phyloP scores from a whole-genome alignment of 768 basidiomycete species.

The Pluteus cervinus region DNA sequence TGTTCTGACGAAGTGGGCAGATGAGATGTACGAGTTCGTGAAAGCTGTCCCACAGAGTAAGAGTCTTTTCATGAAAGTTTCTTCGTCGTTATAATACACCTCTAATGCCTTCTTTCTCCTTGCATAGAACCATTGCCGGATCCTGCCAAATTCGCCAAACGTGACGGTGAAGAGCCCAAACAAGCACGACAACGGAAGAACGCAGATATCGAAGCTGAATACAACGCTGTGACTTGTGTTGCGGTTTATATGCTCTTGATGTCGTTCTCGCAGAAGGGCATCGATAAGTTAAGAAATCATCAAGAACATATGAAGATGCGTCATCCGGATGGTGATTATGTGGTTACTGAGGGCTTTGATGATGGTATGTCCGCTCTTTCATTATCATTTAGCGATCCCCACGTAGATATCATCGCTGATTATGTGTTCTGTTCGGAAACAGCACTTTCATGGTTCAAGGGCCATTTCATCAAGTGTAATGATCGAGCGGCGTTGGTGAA shows the following conservation, averaged over 20 bases:
- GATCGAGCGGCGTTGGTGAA: slow-evolving; percentile 86
- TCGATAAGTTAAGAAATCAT: slow-evolving; percentile 71
- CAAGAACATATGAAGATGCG: slow-evolving; percentile 82
- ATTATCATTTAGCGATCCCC: neutral
- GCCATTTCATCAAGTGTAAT: slow-evolving; percentile 90
- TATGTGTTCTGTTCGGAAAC: slow-evolving; percentile 1
- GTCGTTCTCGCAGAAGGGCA: slow-evolving; percentile 90
- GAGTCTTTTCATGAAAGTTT: slow-evolving; percentile 32
- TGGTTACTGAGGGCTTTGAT: slow-evolving; percentile 75
- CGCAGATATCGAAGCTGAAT: slow-evolving; percentile 75
- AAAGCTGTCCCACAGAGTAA: slow-evolving; percentile 84
- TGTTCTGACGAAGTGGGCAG: slow-evolving; percentile 89
- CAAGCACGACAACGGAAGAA: slow-evolving; percentile 64
- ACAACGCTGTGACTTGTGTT: slow-evolving; percentile 79
- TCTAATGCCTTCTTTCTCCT: slow-evolving; percentile 7
- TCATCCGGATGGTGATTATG: slow-evolving; percentile 68
- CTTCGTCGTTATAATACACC: neutral
- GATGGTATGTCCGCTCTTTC: slow-evolving; percentile 43
- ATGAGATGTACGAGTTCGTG: slow-evolving; percentile 88
- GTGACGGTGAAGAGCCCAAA: slow-evolving; percentile 68
- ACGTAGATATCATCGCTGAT: slow-evolving; percentile 9
- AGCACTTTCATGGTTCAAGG: slow-evolving; percentile 89
- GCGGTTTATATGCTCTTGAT: slow-evolving; percentile 89
- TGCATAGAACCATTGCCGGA: slow-evolving; percentile 71
- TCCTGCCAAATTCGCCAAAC: slow-evolving; percentile 65